Evolutionary conservation across 2,329 filamentous ascomycete genomes (phyloP), one percentile per base, ranked within the genome.

Genomic region (Venturia effusa): DNA sequence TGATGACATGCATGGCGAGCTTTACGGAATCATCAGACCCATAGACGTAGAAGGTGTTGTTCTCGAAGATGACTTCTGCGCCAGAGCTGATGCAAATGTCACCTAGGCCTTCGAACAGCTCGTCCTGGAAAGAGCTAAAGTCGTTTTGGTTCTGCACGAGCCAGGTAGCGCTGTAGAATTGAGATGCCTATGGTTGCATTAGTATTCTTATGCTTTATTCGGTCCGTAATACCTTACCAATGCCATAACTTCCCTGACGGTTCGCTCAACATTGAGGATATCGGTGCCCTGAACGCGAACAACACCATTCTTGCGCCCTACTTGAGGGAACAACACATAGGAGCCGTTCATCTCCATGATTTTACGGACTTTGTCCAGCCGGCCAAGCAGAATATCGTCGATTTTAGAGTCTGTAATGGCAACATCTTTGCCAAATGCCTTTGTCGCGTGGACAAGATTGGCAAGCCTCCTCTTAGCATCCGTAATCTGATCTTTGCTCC

Each of bases 81-180:
- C 93, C 92, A 2, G 93, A 97, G 74, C 96, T 96, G 73, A 92
- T 92, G 74, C 92, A 97, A 66, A 99, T 96, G 71, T 97, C 92
- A 19, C 90, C 89, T 17, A 99, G 83, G 87, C 97, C 96, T n/a
- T 86, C 84, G 65, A 90, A 86, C 66, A 96, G 86, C 67, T 97
- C 92, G 19, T 62, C 63, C 24, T 40, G 45, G 45, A 48, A 57
- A 19, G 63, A 40, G 22, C 41, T 62, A 13, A 61, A 62, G n/a
- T 64, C 59, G n/a, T 61, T 27, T 22, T 62, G 59, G 27, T 34
- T 40, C 32, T 55, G 63, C n/a, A 59, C 63, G 10, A 62, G 96
- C 93, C 94, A 99, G 13, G 90, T 92, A 27, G 92, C 92, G 73
- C 91, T 94, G 78, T 99, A 99, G 75, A 97, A 99, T 77, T 99